Percentiles rank a stretch among this genome's conserved stretches.
Conservation (phyloP, 805 yeast species). For the Cyberlindnera maclurae region DNA sequence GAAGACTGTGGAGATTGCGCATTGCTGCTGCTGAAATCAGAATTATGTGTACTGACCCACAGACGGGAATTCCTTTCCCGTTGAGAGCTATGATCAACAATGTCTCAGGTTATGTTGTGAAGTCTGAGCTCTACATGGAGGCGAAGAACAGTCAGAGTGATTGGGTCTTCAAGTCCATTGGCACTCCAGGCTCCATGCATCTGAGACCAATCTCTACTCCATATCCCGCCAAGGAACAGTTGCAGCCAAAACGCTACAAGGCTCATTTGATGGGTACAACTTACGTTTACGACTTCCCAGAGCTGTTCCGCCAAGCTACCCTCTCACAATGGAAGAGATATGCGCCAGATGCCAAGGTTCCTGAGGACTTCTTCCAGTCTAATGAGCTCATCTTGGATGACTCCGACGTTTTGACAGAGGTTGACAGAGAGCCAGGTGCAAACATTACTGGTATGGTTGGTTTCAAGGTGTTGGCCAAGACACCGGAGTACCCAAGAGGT, state of each 20-base stretch:
- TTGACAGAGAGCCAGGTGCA: constrained; percentile 93
- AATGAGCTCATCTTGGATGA: constrained; percentile 85
- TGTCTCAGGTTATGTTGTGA: constrained; percentile 95
- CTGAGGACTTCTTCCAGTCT: constrained; percentile 71
- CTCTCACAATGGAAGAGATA: constrained; percentile 75
- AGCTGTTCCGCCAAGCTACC: constrained; percentile 90
- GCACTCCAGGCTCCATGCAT: constrained; percentile 95
- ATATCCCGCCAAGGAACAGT: constrained; percentile 94
- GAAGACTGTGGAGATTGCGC: constrained; percentile 93
- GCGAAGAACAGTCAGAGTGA: constrained; percentile 88
- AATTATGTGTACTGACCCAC: constrained; percentile 87
- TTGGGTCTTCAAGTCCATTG: constrained; percentile 95
- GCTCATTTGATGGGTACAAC: constrained; percentile 99
- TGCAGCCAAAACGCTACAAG: constrained; percentile 97
- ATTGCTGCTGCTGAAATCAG: constrained; percentile 97
- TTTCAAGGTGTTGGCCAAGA: constrained; percentile 81
- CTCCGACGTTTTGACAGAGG: constrained; percentile 70
- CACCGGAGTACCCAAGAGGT: constrained; percentile 96
- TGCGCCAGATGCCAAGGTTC: constrained; percentile 49
- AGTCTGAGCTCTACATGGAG: constrained; percentile 91
- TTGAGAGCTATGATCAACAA: constrained; percentile 94
- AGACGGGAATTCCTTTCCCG: constrained; percentile 86
- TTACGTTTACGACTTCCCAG: constrained; percentile 98
- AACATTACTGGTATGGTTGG: constrained; percentile 97
- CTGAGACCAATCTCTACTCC: constrained; percentile 93